A percentile compares a stretch with the other conserved stretches of the same genome.
These are phyloP conservation scores for Lojkania enalia DNA, from an alignment of 2,329 filamentous ascomycete species.

Conservation along the genomic window DNA sequence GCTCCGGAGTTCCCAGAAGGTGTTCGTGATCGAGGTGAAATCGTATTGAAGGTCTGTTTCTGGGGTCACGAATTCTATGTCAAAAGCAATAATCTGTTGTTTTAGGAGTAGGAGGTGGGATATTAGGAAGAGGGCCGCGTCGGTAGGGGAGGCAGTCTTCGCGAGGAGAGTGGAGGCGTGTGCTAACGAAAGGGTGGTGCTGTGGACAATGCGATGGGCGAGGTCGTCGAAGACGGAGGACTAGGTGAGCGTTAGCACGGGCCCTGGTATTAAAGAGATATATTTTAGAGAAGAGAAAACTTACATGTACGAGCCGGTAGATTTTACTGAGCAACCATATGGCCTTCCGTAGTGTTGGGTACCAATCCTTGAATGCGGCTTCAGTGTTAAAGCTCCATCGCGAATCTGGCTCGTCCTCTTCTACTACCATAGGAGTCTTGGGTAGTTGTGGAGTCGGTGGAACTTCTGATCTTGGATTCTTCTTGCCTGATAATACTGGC, in stretches of 20 bases:
- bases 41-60: slow-evolving; percentile 63
- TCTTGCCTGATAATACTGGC: slow-evolving; percentile 58
- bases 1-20: slow-evolving; percentile 69
- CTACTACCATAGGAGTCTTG: slow-evolving; percentile 55
- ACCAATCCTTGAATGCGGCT: slow-evolving; percentile 63
- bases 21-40: slow-evolving; percentile 66
- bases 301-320: slow-evolving; percentile 69
- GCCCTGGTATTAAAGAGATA: neutral
- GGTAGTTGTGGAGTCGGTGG: slow-evolving; percentile 45
- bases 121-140: slow-evolving; percentile 89
- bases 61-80: slow-evolving; percentile 77
- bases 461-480: slow-evolving; percentile 46
- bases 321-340: slow-evolving; percentile 71
- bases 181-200: slow-evolving; percentile 82
- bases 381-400: slow-evolving; percentile 61
- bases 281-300: slow-evolving; percentile 10
- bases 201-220: slow-evolving; percentile 81
- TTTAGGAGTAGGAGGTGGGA: slow-evolving; percentile 94
- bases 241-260: slow-evolving; percentile 37
- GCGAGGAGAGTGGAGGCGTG: slow-evolving; percentile 73
- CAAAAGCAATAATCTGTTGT: slow-evolving; percentile 92
- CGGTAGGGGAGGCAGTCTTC: slow-evolving; percentile 65
- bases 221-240: slow-evolving; percentile 72
- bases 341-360: slow-evolving; percentile 67
- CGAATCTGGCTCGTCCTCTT: slow-evolving; percentile 54